Conservation (phyloP, 129 eudicot species). For the Flaveria ramosissima region DNA sequence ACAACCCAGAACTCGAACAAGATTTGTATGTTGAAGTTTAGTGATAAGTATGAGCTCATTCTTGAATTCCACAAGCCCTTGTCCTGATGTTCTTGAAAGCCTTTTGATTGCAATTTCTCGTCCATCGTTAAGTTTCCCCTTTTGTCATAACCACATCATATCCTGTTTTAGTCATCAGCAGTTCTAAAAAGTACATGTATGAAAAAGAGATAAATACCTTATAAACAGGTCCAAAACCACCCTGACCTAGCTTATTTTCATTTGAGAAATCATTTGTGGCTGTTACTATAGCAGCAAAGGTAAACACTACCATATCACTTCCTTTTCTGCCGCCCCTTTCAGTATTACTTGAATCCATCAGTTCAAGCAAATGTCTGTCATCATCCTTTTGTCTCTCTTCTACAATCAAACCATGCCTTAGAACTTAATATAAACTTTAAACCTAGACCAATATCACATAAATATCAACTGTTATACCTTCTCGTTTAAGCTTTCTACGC, state of each 20-base stretch:
- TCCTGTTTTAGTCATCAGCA: neutral
- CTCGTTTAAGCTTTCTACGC: slow-evolving; percentile 29
- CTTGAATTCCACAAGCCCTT: slow-evolving; percentile 43
- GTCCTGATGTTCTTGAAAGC: slow-evolving; percentile 36
- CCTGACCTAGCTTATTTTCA: slow-evolving; percentile 53
- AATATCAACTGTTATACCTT: slow-evolving; percentile 21
- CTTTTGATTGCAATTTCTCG: slow-evolving; percentile 36
- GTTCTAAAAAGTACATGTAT: neutral
- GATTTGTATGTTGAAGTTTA: slow-evolving; percentile 43
- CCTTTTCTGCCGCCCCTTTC: slow-evolving; percentile 35
- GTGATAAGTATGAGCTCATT: slow-evolving; percentile 45
- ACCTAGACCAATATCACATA: neutral
- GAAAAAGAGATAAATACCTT: slow-evolving; percentile 31
- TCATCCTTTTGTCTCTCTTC: slow-evolving; percentile 32
- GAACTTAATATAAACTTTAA: neutral
- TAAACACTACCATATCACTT: slow-evolving; percentile 42
- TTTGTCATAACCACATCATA: slow-evolving; percentile 10
- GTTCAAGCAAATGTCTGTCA: slow-evolving; percentile 28
- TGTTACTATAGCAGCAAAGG: slow-evolving; percentile 35
- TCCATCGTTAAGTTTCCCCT: slow-evolving; percentile 43
- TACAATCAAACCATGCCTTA: slow-evolving; percentile 24
- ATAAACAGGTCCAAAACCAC: slow-evolving; percentile 63
- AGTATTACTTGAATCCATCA: slow-evolving; percentile 17
- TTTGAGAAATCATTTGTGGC: slow-evolving; percentile 44
- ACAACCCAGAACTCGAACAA: slow-evolving; percentile 42